A percentile compares a stretch with the other conserved stretches of the same genome.
These are phyloP conservation scores for Xylaria polymorpha DNA, from an alignment of 2,329 filamentous ascomycete genomes.

Conservation along the genomic window DNA sequence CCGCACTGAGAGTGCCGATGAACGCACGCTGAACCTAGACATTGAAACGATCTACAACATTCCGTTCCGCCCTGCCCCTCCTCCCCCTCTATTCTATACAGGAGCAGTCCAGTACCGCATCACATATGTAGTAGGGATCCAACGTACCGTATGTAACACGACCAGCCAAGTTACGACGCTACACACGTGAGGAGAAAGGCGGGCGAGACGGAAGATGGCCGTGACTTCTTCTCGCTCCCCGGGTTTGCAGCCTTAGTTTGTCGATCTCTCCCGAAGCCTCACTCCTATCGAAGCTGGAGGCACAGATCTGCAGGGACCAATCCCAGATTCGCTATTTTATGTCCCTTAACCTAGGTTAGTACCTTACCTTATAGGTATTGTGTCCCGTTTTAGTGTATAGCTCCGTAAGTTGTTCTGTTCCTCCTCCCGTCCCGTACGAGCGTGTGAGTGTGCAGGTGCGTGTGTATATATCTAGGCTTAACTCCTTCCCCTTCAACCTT, in stretches of 20 bases:
- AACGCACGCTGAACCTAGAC: not conserved
- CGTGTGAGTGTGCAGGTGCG: not conserved
- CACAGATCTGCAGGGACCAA: slow-evolving; percentile 30
- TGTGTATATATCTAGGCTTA: not conserved
- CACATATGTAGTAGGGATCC: not conserved
- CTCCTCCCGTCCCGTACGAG: not conserved
- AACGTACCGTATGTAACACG: too few relatives aligned
- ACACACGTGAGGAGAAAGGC: slow-evolving; percentile 2
- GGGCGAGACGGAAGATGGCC: not conserved
- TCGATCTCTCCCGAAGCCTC: slow-evolving; percentile 26
- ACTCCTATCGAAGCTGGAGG: slow-evolving; percentile 24
- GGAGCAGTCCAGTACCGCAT: not conserved
- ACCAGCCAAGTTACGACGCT: not conserved
- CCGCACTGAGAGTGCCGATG: not conserved
- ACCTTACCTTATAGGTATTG: not conserved
- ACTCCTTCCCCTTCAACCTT: not conserved
- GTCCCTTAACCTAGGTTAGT: not conserved
- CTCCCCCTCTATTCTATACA: too few relatives aligned
- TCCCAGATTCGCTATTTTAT: not conserved
- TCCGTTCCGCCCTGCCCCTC: slow-evolving; percentile 4
- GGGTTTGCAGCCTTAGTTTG: slow-evolving; percentile 24
- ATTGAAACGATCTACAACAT: not conserved
- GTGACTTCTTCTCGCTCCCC: slow-evolving; percentile 28
- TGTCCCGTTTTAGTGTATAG: not conserved
- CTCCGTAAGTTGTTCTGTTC: not conserved